Conservation (phyloP, 306 rosid genomes). For the Rubus parviflorus region DNA sequence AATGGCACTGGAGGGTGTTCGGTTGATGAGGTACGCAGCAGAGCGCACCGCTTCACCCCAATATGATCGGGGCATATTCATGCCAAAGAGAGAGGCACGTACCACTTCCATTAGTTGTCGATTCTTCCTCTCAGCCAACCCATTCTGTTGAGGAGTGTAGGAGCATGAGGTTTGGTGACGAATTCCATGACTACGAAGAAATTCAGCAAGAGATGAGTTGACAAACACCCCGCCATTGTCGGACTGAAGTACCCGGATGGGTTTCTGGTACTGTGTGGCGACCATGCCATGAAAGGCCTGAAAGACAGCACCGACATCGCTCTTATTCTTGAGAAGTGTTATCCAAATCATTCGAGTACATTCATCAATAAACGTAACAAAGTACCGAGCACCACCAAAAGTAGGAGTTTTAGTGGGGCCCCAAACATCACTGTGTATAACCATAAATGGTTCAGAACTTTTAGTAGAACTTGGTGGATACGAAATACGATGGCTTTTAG, state of each 20-base stretch:
- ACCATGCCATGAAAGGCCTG: constrained; percentile 2
- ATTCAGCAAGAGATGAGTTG: background rate
- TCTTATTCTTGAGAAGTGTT: background rate
- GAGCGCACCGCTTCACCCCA: constrained; percentile 2
- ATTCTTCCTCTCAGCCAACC: background rate
- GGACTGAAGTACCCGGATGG: background rate
- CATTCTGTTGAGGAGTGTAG: background rate
- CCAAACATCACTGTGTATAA: too few species aligned
- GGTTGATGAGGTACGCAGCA: background rate
- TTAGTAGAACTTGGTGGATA: background rate
- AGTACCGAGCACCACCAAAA: background rate
- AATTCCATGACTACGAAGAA: background rate
- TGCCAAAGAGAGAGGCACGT: constrained; percentile 20
- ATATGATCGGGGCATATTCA: constrained; percentile 13
- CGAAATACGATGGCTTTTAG: background rate
- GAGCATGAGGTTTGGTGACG: background rate
- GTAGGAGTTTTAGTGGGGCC: background rate
- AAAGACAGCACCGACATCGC: background rate
- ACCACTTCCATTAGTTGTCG: constrained; percentile 1
- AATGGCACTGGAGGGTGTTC: background rate
- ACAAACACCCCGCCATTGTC: constrained; percentile 1
- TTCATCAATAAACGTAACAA: background rate
- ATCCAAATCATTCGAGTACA: constrained; percentile 20
- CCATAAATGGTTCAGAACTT: background rate
- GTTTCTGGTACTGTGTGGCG: background rate